Base-by-base conservation (phyloP, 1,284 basidiomycete genomes). In the Peniophora sp. region DNA sequence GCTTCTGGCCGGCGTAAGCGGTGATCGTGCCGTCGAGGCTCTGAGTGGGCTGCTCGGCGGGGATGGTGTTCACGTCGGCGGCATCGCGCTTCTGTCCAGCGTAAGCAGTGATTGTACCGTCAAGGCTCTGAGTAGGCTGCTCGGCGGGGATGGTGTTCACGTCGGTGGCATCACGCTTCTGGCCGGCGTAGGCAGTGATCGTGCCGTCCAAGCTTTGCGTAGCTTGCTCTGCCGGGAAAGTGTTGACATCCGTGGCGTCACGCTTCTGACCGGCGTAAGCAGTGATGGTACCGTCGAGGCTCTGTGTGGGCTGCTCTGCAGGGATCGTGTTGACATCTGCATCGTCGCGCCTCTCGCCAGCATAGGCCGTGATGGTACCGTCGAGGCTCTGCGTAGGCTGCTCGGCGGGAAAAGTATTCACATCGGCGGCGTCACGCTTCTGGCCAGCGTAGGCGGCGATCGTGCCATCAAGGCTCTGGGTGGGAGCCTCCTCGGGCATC, bases 401-500 rank as follows among this genome's bases (percentile, higher is more conserved):
- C 32, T 53, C 51, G 5, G 52, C 58, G 19, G 55, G 52, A 0
- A 53, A 52, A 16, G 53, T 58, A 56, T 60, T 60, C 34, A 55
- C 39, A 32, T 56, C 44, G 12, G 16, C 9, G 20, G 5, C 55
- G 3, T 48, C 50, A 5, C 53, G 55, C 50, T 56, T 48, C 25
- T 53, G 56, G 57, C 50, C 43, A 25, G 44, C 44, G n/a, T 32
- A 32, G 12, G 27, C 27, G 27, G 27, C 12, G 27, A 32, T 32
- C 27, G 27, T 32, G 27, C 27, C 27, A 12, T 32, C 27, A 12
- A 32, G 27, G 27, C 27, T 32, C n/a, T 63, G 68, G 20, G 62
- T 61, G 0, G 70, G 52, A 11, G 61, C 53, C 52, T 72, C 69
- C 1, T 61, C 68, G 2, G 67, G 67, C 25, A 69, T 59, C 12